Base-by-base conservation (phyloP, 1,284 basidiomycete genomes). In the Waitea zeae region DNA sequence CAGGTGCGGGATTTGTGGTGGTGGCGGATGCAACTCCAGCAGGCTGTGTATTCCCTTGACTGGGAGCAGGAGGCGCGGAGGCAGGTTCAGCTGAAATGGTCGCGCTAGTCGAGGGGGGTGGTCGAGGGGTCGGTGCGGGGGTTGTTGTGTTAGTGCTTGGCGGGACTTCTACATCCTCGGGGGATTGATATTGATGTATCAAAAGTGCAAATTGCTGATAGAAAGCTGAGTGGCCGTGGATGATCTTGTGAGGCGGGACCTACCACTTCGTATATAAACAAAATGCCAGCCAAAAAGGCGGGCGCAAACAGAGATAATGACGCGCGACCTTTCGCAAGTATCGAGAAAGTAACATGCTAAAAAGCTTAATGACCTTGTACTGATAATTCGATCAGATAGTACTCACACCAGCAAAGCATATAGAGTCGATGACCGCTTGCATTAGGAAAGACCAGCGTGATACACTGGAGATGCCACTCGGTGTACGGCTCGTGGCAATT, bases 261-360 rank as follows among this genome's bases (percentile, higher is more conserved):
- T 42, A 82, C 81, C 31, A 75, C 71, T 60, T 86, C 74, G 38
- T 78, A 67, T 7, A 77, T 59, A 47, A 83, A 77, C 20, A 82
- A 46, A 1, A 78, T 55, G 40, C 71, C 79, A 5, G 77, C 74
- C 12, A 88, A 47, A 46, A 88, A 89, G 0, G 82, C 82, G 1
- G 86, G 83, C 0, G 80, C 79, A 26, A 89, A 64, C 19, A 88
- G 61, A 0, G 83, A 74, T 17, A 90, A 50, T 1, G 80, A 80
- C 2, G 83, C 70, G 32, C 74, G 61, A 31, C 84, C 84, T 40
- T 87, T 78, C 1, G 79, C 72, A 22, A 88, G 57, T 34, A 89
- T 76, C 2, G 80, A 82, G 38, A 90, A 76, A 0, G 83, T 87
- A 33, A 88, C 70, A 46, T 90, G 83, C 42, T 66, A n/a, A n/a